Evolutionary conservation across 1,284 basidiomycete species (phyloP).

Genomic region (Naganishia sp.): DNA sequence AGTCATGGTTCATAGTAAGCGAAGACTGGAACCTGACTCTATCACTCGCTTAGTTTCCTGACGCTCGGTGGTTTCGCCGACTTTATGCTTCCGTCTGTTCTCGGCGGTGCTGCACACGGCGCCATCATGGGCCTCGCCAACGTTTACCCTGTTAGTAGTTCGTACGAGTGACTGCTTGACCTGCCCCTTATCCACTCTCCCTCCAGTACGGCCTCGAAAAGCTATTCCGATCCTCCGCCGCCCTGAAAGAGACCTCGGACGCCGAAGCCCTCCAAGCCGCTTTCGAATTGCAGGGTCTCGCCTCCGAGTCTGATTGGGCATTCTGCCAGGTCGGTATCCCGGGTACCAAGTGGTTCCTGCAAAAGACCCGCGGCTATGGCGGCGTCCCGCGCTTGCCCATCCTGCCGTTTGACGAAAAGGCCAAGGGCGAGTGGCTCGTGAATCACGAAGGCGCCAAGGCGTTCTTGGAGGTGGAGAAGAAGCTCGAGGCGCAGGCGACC

Average conservation of each 20-base stretch:
- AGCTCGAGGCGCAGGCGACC: conserved; percentile 52
- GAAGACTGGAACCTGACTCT: background rate
- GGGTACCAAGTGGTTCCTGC: conserved; percentile 76
- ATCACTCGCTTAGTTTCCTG: conserved; percentile 58
- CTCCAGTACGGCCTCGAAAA: conserved; percentile 62
- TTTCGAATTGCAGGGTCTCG: conserved; percentile 72
- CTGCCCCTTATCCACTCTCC: conserved; percentile 34
- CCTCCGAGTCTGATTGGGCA: conserved; percentile 75
- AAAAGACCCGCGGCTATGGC: conserved; percentile 71
- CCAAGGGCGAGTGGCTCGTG: conserved; percentile 64
- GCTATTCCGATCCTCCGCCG: conserved; percentile 64
- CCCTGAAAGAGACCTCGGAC: conserved; percentile 57
- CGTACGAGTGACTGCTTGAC: background rate
- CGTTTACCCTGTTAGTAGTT: conserved; percentile 66
- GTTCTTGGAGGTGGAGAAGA: conserved; percentile 66
- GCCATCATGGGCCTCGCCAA: conserved; percentile 81
- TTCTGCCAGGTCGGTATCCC: conserved; percentile 75
- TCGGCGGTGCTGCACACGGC: conserved; percentile 63
- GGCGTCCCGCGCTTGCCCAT: conserved; percentile 74
- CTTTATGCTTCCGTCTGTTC: conserved; percentile 71
- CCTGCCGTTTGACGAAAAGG: conserved; percentile 61
- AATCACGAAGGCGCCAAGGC: conserved; percentile 68
- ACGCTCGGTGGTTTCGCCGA: conserved; percentile 77
- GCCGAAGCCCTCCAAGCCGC: conserved; percentile 66
- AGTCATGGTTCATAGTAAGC: conserved; percentile 16